Evolutionary conservation across 257 asterid species (phyloP).

Genomic region (Capsicum baccatum): DNA sequence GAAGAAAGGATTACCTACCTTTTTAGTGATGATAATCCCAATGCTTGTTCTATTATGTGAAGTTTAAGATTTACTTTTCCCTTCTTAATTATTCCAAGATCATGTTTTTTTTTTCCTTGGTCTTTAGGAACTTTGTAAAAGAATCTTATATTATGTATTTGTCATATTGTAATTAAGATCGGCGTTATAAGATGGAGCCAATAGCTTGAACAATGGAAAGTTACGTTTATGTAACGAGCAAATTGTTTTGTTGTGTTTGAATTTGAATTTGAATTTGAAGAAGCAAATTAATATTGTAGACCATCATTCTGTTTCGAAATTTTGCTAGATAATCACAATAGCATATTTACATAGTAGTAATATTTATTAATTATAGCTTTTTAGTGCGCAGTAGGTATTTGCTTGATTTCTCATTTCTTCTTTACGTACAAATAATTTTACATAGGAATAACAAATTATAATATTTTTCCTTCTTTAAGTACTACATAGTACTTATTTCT

Average conservation of each 20-base stretch:
- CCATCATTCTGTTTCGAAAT: neutral
- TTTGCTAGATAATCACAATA: neutral
- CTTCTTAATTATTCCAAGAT: neutral
- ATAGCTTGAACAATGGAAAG: neutral
- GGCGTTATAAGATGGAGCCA: neutral
- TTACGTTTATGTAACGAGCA: neutral
- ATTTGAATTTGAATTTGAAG: neutral
- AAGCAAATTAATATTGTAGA: neutral
- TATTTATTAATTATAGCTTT: neutral
- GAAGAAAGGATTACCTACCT: constrained; percentile 64
- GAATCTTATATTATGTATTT: neutral
- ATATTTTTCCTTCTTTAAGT: neutral
- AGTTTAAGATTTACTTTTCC: neutral
- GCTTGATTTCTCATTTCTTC: too few species aligned
- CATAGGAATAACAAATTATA: neutral
- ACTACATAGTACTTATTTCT: neutral
- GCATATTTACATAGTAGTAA: too few species aligned
- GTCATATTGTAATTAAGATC: neutral
- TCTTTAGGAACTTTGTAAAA: neutral
- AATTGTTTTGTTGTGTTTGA: neutral
- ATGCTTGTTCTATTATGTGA: constrained; percentile 85
- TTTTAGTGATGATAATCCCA: constrained; percentile 87
- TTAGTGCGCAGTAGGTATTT: neutral
- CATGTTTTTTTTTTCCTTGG: neutral
- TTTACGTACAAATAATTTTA: neutral